Evolutionary conservation across 140 eudicot genomes (phyloP), one percentile per base, ranked within the genome.

Genomic region (Senecio squalidus): DNA sequence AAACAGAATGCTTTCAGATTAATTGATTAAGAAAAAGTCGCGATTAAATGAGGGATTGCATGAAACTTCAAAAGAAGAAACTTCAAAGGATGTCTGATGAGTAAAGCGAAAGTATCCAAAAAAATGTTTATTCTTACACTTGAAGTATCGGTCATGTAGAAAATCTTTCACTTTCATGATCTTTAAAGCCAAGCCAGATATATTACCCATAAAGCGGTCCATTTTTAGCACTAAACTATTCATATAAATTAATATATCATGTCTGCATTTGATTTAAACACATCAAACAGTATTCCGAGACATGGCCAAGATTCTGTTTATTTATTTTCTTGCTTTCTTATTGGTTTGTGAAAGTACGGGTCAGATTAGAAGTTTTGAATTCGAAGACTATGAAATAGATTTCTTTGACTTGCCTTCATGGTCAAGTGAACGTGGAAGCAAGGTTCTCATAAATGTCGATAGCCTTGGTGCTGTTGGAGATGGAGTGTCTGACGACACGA

Each of bases 401-500:
- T 52, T 56, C 8, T 59, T 47, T 64, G 85, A 80, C 25, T 59
- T 39, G 6, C 76, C 83, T 8, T 70, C 77, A 26, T 88, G 83
- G 85, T 66, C 68, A 61, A 73, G 84, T 71, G 68, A 64, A 54
- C 65, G 62, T 61, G 79, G 75, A 55, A 68, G 43, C 60, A 82
- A 74, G 67, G 73, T 69, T 71, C 84, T 84, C 48, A 83, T 88
- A 54, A 88, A 84, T 78, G 96, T 93, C 31, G 95, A 93, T 80
- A 67, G 73, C 43, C 85, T 88, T 57, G 96, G 95, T 62, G 99
- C 99, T 46, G 85, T 65, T 75, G 99, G 99, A 55, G 88, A 93
- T 80, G 99, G 99, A 60, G 65, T 78, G 63, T 65, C 96, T 55
- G 96, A 93, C 74, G 99, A 93, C 71, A 93, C 99, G 51, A 76